Evolutionary conservation across 2,329 filamentous ascomycete species (phyloP).

Genomic region (Karstenula rhodostoma): DNA sequence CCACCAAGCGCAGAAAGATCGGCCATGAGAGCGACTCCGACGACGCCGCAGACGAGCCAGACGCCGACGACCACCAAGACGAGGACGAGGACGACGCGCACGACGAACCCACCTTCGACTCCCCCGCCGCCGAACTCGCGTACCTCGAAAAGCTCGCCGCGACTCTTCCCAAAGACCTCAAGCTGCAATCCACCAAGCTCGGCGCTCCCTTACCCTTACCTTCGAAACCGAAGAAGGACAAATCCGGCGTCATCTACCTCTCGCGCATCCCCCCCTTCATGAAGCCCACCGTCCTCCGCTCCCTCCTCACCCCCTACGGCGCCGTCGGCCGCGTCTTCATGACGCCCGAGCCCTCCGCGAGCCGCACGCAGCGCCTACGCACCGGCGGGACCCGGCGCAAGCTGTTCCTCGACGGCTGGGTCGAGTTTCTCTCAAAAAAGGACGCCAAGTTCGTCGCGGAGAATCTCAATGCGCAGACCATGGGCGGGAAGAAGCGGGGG

Average conservation of each 20-base stretch:
- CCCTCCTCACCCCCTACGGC: slow-evolving; percentile 78
- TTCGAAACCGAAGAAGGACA: slow-evolving; percentile 69
- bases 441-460: slow-evolving; percentile 81
- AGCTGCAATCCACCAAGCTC: slow-evolving; percentile 36
- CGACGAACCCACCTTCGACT: slow-evolving; percentile 29
- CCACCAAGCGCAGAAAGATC: slow-evolving; percentile 70
- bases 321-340: slow-evolving; percentile 80
- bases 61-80: slow-evolving; percentile 29
- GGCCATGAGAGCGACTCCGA: slow-evolving; percentile 51
- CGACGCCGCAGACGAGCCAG: slow-evolving; percentile 35
- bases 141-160: slow-evolving; percentile 43
- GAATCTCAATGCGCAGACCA: slow-evolving; percentile 77
- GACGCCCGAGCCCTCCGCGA: slow-evolving; percentile 74
- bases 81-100: slow-evolving; percentile 34
- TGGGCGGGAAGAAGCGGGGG: slow-evolving; percentile 83
- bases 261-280: slow-evolving; percentile 88
- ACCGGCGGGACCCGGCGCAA: slow-evolving; percentile 84
- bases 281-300: slow-evolving; percentile 80
- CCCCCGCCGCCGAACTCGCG: slow-evolving; percentile 36
- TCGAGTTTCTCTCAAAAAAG: slow-evolving; percentile 79
- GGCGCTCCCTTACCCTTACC: slow-evolving; percentile 27
- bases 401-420: slow-evolving; percentile 84
- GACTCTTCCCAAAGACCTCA: slow-evolving; percentile 46
- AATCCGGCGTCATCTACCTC: slow-evolving; percentile 83
- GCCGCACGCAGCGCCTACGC: slow-evolving; percentile 71